These are phyloP conservation scores for Phytophthora palmivora DNA, from an alignment of 352 stramenopile genomes.

Conservation along the genomic window DNA sequence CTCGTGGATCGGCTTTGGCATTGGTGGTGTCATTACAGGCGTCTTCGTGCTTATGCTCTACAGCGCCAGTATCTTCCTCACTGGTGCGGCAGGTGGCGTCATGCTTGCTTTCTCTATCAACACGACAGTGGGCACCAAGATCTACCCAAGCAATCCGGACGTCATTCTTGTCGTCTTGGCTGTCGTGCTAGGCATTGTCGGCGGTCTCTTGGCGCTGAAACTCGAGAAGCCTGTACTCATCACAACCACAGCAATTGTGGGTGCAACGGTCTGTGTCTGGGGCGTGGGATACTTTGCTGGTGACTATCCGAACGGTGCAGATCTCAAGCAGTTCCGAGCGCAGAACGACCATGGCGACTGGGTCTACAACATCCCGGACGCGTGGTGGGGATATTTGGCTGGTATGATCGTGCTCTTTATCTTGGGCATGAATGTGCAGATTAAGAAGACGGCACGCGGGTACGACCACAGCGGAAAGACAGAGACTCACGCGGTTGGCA, in stretches of 20 bases:
- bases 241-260: constrained; percentile 64
- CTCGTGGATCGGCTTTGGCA: constrained; percentile 63
- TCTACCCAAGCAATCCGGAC: constrained; percentile 58
- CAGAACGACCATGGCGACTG: constrained; percentile 48
- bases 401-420: constrained; percentile 62
- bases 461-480: constrained; percentile 53
- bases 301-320: constrained; percentile 65
- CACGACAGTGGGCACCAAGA: constrained; percentile 52
- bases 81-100: constrained; percentile 50
- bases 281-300: constrained; percentile 75
- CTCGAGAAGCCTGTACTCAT: constrained; percentile 66
- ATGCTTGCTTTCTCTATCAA: constrained; percentile 64
- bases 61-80: constrained; percentile 56
- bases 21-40: constrained; percentile 49
- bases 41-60: constrained; percentile 59
- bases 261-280: constrained; percentile 58
- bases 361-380: constrained; percentile 68
- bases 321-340: constrained; percentile 57
- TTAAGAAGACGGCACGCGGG: constrained; percentile 64
- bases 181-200: constrained; percentile 45
- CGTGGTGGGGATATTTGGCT: constrained; percentile 81
- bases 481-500: constrained; percentile 37
- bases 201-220: constrained; percentile 57
- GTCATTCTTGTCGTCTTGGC: constrained; percentile 53
- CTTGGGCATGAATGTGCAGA: constrained; percentile 66